phyloP scores from a whole-genome alignment of 768 basidiomycete species.

The Solioccasus polychromus region DNA sequence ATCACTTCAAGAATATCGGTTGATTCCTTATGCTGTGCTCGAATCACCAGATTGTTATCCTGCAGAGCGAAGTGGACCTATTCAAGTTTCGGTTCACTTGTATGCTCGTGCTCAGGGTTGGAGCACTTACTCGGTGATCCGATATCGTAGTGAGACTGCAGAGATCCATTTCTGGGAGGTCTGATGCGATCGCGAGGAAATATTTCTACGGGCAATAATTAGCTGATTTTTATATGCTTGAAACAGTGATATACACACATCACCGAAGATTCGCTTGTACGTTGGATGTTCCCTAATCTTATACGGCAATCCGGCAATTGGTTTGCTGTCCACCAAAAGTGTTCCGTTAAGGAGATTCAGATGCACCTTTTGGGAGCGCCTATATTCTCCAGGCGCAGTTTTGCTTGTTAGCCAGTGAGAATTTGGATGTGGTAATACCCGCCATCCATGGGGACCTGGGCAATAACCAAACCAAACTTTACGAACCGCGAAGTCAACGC shows the following conservation, averaged over 20 bases:
- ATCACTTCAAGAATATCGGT: conserved; percentile 15
- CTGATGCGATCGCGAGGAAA: background rate
- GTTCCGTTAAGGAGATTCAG: conserved; percentile 40
- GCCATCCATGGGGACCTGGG: conserved; percentile 11
- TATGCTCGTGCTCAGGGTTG: background rate
- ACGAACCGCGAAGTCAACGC: conserved; percentile 30
- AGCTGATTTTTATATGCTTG: background rate
- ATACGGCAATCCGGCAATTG: conserved; percentile 37
- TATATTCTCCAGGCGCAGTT: background rate
- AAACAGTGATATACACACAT: conserved; percentile 23
- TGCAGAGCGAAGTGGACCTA: conserved; percentile 21
- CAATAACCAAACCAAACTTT: conserved; percentile 18
- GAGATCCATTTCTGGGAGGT: background rate
- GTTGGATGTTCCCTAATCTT: conserved; percentile 30
- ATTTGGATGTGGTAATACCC: background rate
- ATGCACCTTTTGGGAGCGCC: conserved; percentile 28
- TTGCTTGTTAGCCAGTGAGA: no score
- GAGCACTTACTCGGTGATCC: background rate
- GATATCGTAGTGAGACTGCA: background rate
- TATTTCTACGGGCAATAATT: background rate
- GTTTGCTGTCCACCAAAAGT: conserved; percentile 41
- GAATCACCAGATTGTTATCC: conserved; percentile 8
- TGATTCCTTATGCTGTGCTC: background rate
- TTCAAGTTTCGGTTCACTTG: background rate
- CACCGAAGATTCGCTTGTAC: conserved; percentile 37